Percentiles rank a stretch among this genome's conserved stretches.
Conservation (phyloP, 805 yeast species). For the Metschnikowia koreensis region DNA sequence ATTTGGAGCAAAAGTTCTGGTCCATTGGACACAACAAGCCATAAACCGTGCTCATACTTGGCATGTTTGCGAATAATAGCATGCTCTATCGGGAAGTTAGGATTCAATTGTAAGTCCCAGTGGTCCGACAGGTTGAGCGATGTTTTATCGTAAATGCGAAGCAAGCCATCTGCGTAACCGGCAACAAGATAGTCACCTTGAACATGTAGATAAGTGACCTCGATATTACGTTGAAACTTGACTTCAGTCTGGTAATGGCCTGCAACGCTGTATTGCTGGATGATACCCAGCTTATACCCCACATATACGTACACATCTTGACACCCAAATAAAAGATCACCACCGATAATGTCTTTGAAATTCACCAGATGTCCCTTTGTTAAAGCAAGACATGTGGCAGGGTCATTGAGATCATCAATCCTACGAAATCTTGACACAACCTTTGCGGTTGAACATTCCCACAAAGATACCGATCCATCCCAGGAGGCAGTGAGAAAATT, state of each 20-base stretch:
- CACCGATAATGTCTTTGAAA: conserved; percentile 1
- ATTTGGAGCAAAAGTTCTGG: conserved; percentile 24
- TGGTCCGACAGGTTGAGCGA: neutral
- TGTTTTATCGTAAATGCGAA: conserved; percentile 10
- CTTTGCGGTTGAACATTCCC: conserved; percentile 67
- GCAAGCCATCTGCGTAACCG: conserved; percentile 21
- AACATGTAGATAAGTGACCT: conserved; percentile 17
- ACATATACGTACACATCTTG: conserved; percentile 42
- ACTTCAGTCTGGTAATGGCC: conserved; percentile 18
- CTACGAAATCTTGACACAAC: conserved; percentile 36
- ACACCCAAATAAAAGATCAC: conserved; percentile 46
- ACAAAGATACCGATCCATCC: conserved; percentile 57
- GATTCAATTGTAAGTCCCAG: conserved; percentile 10
- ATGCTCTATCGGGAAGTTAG: conserved; percentile 9
- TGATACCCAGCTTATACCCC: conserved; percentile 41
- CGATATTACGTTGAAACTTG: conserved; percentile 2
- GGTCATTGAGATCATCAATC: conserved; percentile 20
- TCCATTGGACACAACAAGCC: conserved; percentile 23
- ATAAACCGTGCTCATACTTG: neutral
- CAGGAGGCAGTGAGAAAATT: conserved; percentile 55
- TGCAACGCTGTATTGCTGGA: conserved; percentile 23
- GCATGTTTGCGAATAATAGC: neutral
- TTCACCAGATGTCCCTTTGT: neutral
- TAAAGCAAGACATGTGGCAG: conserved; percentile 18
- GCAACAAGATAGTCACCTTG: conserved; percentile 15